Conservation (phyloP, 768 basidiomycete species). For the Lactifluus rugatus region DNA sequence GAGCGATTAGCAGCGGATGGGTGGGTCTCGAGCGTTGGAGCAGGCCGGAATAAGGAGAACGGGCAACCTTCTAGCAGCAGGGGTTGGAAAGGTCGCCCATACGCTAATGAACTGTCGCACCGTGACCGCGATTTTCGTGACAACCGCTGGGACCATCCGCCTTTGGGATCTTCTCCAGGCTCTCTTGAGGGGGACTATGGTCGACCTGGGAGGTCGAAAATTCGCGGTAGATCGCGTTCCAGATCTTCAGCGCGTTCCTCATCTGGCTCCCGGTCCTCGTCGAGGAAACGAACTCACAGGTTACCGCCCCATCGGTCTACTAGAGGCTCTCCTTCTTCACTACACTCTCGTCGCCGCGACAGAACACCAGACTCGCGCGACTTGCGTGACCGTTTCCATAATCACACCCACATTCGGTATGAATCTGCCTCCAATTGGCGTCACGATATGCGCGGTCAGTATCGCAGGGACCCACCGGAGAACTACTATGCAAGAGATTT, state of each 20-base stretch:
- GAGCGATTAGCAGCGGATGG: neutral
- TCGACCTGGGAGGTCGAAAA: constrained; percentile 2
- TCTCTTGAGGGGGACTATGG: constrained; percentile 5
- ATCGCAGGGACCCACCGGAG: constrained; percentile 5
- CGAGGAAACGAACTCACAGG: constrained; percentile 15
- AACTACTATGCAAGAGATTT: constrained; percentile 3
- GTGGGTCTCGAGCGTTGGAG: neutral
- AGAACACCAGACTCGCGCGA: constrained; percentile 10
- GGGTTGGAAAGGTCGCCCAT: constrained; percentile 5
- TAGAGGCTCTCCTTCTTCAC: constrained; percentile 7
- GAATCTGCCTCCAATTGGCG: constrained; percentile 9
- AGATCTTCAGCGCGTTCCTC: constrained; percentile 10
- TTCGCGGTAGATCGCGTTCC: constrained; percentile 10
- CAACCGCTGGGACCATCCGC: constrained; percentile 6
- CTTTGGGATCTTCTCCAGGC: constrained; percentile 6
- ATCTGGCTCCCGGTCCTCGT: constrained; percentile 16
- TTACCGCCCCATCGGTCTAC: constrained; percentile 13
- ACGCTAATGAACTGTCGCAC: neutral
- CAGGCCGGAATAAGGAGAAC: constrained; percentile 3
- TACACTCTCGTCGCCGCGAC: constrained; percentile 9
- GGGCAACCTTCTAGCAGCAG: neutral
- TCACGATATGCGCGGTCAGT: constrained; percentile 12
- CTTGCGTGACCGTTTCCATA: neutral
- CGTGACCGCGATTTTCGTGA: constrained; percentile 7
- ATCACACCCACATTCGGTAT: neutral